A percentile compares a stretch with the other conserved stretches of the same genome.
Conservation (phyloP, 257 asterid genomes). For the Perilla frutescens region DNA sequence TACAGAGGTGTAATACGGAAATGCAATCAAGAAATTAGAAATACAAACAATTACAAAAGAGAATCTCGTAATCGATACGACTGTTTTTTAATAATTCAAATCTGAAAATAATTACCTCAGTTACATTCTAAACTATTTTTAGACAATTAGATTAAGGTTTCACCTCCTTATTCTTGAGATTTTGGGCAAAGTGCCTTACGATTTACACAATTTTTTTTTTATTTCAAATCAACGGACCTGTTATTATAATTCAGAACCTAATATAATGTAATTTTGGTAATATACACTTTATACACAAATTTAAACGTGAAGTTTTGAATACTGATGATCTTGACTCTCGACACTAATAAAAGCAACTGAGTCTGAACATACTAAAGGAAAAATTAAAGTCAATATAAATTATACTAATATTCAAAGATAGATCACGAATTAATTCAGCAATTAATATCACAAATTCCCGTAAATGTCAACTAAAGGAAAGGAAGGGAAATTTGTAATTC, state of each 20-base stretch:
- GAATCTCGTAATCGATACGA: too few species aligned
- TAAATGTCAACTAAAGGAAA: constrained; percentile 25
- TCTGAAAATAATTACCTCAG: background rate
- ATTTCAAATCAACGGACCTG: too few species aligned
- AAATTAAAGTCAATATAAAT: background rate
- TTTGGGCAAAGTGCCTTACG: too few species aligned
- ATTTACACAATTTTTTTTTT: too few species aligned
- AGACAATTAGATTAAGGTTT: too few species aligned
- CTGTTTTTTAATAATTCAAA: background rate
- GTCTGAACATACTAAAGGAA: background rate
- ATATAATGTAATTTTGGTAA: background rate
- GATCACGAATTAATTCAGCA: constrained; percentile 17
- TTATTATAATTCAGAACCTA: too few species aligned
- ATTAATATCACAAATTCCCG: constrained; percentile 25
- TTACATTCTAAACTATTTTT: background rate
- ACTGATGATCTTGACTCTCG: background rate
- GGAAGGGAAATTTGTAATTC: background rate
- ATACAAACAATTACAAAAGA: too few species aligned
- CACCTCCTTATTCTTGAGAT: too few species aligned
- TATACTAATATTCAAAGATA: background rate
- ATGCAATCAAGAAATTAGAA: too few species aligned
- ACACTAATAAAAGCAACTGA: background rate
- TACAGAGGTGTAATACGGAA: too few species aligned
- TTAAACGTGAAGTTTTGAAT: background rate
- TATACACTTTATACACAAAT: background rate